A percentile compares a stretch with the other conserved stretches of the same genome.
These are phyloP conservation scores for Aspergillus sp. DNA, from an alignment of 2,329 filamentous ascomycete species.

Conservation along the genomic window DNA sequence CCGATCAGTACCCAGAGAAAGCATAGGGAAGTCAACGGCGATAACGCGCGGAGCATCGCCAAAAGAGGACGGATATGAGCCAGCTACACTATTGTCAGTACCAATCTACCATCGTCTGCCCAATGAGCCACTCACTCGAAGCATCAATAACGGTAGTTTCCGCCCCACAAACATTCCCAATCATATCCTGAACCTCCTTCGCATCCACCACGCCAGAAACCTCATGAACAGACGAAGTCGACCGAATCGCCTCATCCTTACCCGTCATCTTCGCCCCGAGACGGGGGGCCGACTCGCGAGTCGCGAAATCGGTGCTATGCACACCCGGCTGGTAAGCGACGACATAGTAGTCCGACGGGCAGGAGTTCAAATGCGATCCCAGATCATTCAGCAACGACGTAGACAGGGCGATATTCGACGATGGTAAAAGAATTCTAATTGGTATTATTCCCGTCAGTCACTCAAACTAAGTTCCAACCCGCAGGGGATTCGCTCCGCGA, in stretches of 20 bases:
- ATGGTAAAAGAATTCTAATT: conserved; percentile 32
- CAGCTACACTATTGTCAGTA: conserved; percentile 21
- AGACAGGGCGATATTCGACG: conserved; percentile 39
- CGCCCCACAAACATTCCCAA: conserved; percentile 45
- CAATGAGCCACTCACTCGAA: conserved; percentile 26
- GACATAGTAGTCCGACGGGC: conserved; percentile 69
- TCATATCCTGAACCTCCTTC: conserved; percentile 33
- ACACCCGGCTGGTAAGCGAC: conserved; percentile 71
- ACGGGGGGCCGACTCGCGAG: conserved; percentile 46
- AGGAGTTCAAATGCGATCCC: conserved; percentile 50
- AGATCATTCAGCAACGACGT: conserved; percentile 38
- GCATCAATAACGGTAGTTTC: conserved; percentile 38
- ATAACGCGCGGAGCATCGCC: conserved; percentile 37
- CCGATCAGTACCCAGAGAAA: conserved; percentile 29
- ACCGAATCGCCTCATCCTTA: conserved; percentile 48
- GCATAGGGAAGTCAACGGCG: conserved; percentile 39
- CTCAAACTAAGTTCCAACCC: background rate
- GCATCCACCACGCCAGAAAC: conserved; percentile 46
- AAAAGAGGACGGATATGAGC: conserved; percentile 32
- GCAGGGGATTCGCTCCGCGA: conserved; percentile 3
- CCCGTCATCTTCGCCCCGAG: conserved; percentile 46
- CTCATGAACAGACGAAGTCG: conserved; percentile 46
- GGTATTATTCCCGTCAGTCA: conserved; percentile 19
- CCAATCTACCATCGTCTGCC: background rate
- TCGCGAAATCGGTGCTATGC: conserved; percentile 60